These are phyloP conservation scores for Oryza rufipogon DNA, from an alignment of 176 grass and related monocot genomes.

Conservation along the genomic window DNA sequence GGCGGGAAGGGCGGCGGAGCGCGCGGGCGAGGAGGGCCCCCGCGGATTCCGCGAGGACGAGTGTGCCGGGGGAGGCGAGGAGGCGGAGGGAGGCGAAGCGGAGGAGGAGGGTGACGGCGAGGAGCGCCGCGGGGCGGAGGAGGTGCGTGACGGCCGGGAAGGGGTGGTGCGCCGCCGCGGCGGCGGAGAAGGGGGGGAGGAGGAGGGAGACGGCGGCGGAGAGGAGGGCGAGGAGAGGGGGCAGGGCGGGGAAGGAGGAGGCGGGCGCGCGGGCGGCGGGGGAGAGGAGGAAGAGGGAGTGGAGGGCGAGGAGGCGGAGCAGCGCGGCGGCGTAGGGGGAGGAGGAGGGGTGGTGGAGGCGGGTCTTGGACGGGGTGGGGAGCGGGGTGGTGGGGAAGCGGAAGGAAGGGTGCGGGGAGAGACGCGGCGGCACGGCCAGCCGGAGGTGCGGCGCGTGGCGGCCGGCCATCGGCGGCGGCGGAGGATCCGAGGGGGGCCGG, in stretches of 20 bases:
- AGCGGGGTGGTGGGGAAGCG: slow-evolving; percentile 51
- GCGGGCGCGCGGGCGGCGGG: slow-evolving; percentile 46
- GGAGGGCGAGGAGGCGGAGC: slow-evolving; percentile 59
- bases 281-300: slow-evolving; percentile 56
- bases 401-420: slow-evolving; percentile 40
- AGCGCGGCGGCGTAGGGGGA: slow-evolving; percentile 54
- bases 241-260: slow-evolving; percentile 38
- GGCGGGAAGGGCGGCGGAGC: slow-evolving; percentile 52
- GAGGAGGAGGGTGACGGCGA: slow-evolving; percentile 62
- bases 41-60: slow-evolving; percentile 76
- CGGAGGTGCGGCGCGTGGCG: slow-evolving; percentile 52
- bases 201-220: slow-evolving; percentile 44
- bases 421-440: slow-evolving; percentile 55
- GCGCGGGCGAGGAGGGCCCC: slow-evolving; percentile 65
- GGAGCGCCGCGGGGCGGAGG: slow-evolving; percentile 50
- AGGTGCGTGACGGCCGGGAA: slow-evolving; percentile 45
- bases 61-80: slow-evolving; percentile 58
- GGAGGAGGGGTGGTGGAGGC: background rate
- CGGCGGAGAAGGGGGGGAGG: slow-evolving; percentile 36
- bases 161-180: slow-evolving; percentile 35
- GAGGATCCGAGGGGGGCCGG: slow-evolving; percentile 28
- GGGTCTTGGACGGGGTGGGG: slow-evolving; percentile 55
- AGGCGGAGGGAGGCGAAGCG: slow-evolving; percentile 62
- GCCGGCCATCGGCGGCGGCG: background rate
- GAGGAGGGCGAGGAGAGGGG: slow-evolving; percentile 53